Evolutionary conservation across 208 protist genomes (phyloP).

Genomic region (Kentomonas sorsogonicus): DNA sequence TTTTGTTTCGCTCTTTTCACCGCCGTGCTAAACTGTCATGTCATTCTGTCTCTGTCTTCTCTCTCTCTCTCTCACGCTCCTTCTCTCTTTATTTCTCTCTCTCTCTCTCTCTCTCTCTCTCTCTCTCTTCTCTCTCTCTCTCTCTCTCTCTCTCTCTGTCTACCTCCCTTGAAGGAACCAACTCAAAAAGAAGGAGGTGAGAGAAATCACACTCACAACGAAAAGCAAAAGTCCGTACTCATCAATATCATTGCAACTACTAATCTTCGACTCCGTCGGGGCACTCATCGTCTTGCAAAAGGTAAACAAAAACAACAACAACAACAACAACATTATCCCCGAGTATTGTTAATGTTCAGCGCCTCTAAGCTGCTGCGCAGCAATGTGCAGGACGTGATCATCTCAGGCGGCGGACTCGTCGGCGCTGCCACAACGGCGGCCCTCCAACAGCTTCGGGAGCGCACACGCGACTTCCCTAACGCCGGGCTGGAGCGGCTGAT

Average conservation of each 20-base stretch:
- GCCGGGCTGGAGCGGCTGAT: slow-evolving; percentile 36
- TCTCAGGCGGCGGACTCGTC: slow-evolving; percentile 78
- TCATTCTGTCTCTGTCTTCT: not conserved
- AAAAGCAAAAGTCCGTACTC: not conserved
- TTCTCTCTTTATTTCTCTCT: not conserved
- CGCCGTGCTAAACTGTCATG: not conserved
- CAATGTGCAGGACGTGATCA: slow-evolving; percentile 60
- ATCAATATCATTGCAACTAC: not conserved
- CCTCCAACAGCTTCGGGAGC: slow-evolving; percentile 55
- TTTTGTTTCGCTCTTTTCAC: slow-evolving; percentile 9
- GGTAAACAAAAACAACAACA: not conserved
- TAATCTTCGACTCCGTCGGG: not conserved
- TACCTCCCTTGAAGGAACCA: too few relatives aligned
- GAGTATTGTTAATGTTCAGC: not conserved
- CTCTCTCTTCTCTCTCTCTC: not conserved
- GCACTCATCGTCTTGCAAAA: not conserved
- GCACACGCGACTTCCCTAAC: not conserved
- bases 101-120: not conserved
- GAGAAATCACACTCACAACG: not conserved
- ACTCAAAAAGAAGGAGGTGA: not conserved
- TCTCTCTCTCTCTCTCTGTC: slow-evolving; percentile 10
- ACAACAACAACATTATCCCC: not conserved
- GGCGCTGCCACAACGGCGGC: slow-evolving; percentile 63
- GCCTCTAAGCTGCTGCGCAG: too few relatives aligned
- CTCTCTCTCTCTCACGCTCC: not conserved